Conservation (phyloP, 805 yeast species). For the Candida dajiaensis region DNA sequence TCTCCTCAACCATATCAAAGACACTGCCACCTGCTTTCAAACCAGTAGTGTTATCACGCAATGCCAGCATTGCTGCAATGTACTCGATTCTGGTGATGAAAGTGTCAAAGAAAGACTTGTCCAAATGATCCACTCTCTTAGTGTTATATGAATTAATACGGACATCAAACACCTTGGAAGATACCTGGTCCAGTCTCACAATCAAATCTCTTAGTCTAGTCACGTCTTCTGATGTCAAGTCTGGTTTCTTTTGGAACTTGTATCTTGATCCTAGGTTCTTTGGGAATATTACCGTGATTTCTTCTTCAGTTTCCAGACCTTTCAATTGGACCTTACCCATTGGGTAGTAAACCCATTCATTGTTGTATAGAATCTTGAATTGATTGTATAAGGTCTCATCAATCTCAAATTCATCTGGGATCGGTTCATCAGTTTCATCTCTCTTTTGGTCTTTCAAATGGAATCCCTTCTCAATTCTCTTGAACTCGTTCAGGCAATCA, state of each 20-base stretch:
- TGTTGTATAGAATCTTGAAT: conserved; percentile 53
- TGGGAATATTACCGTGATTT: conserved; percentile 76
- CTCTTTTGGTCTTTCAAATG: conserved; percentile 4
- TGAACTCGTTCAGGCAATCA: conserved; percentile 73
- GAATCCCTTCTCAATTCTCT: conserved; percentile 39
- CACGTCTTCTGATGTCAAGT: conserved; percentile 34
- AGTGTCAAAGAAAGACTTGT: conserved; percentile 54
- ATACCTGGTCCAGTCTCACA: conserved; percentile 51
- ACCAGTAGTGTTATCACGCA: conserved; percentile 35
- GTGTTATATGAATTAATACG: conserved; percentile 14
- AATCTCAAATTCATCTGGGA: conserved; percentile 34
- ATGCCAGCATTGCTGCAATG: conserved; percentile 38
- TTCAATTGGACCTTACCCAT: conserved; percentile 87
- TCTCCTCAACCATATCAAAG: conserved; percentile 14
- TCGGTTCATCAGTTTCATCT: conserved; percentile 33
- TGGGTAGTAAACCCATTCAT: conserved; percentile 62
- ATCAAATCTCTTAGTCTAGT: conserved; percentile 49
- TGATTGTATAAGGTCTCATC: conserved; percentile 63
- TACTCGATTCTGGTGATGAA: conserved; percentile 66
- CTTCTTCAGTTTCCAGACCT: conserved; percentile 92
- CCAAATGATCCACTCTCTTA: conserved; percentile 32
- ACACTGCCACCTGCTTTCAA: conserved; percentile 12
- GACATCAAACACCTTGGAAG: conserved; percentile 45
- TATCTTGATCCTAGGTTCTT: conserved; percentile 53
- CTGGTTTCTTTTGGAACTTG: conserved; percentile 33